Conservation (phyloP, 148 eudicot species). For the Simmondsia chinensis region DNA sequence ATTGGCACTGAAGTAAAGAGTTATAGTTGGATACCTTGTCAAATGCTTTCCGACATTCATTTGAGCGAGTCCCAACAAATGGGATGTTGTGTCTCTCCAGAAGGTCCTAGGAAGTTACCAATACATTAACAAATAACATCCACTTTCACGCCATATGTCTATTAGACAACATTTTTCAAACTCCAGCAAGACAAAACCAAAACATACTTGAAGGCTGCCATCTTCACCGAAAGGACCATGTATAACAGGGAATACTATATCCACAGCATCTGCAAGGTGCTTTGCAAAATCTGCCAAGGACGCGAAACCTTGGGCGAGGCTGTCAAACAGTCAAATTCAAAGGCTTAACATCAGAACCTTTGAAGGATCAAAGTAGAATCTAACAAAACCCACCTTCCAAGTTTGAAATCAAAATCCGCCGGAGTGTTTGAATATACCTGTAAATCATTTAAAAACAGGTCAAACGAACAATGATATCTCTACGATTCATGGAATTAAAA, state of each 20-base stretch:
- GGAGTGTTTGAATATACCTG: conserved; percentile 94
- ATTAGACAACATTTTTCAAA: no score
- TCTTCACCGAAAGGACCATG: conserved; percentile 96
- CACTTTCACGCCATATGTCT: no score
- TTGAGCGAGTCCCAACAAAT: conserved; percentile 70
- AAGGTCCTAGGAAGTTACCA: conserved; percentile 50
- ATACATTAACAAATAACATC: no score
- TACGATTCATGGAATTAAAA: neutral
- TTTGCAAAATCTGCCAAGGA: conserved; percentile 63
- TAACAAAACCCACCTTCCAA: conserved; percentile 43
- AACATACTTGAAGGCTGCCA: conserved; percentile 70
- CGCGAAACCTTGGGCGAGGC: conserved; percentile 76
- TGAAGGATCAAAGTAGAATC: no score
- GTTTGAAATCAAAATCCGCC: conserved; percentile 89
- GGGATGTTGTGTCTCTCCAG: conserved; percentile 69
- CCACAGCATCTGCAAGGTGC: conserved; percentile 66
- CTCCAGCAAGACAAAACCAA: neutral
- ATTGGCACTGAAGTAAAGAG: no score
- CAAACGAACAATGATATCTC: neutral
- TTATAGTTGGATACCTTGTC: conserved; percentile 47
- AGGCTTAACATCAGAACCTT: no score
- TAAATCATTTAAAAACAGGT: conserved; percentile 7
- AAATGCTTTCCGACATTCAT: conserved; percentile 71
- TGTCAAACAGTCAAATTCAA: conserved; percentile 17
- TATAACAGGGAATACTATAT: conserved; percentile 89